These are phyloP conservation scores for Rhinocladiella similis DNA, from an alignment of 2,329 filamentous ascomycete species.

Conservation along the genomic window DNA sequence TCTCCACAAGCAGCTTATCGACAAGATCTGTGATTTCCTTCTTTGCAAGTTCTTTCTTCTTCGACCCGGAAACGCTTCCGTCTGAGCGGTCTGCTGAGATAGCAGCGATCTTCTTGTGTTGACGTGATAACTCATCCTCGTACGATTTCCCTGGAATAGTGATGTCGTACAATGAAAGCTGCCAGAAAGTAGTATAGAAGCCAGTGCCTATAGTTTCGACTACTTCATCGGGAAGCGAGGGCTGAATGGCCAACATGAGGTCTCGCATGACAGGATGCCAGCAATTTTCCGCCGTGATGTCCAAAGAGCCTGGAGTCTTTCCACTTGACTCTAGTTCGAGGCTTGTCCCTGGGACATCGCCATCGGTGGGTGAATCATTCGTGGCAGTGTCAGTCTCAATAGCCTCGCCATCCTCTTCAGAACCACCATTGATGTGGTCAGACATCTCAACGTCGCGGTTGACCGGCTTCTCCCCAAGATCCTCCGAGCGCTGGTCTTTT, in stretches of 20 bases:
- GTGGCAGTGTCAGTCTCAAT: conserved; percentile 40
- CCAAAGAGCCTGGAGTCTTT: conserved; percentile 32
- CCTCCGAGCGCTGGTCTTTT: conserved; percentile 32
- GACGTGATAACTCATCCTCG: conserved; percentile 68
- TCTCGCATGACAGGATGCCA: conserved; percentile 72
- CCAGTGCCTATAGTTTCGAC: conserved; percentile 73
- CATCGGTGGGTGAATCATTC: conserved; percentile 26
- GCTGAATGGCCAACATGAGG: conserved; percentile 68
- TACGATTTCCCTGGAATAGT: conserved; percentile 76
- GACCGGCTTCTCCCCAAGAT: conserved; percentile 24
- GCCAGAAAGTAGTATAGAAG: conserved; percentile 92
- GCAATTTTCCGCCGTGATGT: conserved; percentile 45
- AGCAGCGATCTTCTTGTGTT: conserved; percentile 66
- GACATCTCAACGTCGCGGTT: conserved; percentile 35
- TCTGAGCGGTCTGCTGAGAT: conserved; percentile 73
- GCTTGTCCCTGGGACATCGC: conserved; percentile 11
- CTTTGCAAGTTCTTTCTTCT: conserved; percentile 69
- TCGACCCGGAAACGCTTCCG: conserved; percentile 64
- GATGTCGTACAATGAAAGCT: conserved; percentile 79
- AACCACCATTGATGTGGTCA: conserved; percentile 25
- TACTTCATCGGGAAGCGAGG: conserved; percentile 60
- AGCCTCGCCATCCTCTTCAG: conserved; percentile 35
- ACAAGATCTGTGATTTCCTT: conserved; percentile 68
- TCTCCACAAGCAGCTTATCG: conserved; percentile 70
- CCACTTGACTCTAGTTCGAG: conserved; percentile 17